phyloP scores from a whole-genome alignment of 1,284 basidiomycete genomes.

The Athelia sp. region DNA sequence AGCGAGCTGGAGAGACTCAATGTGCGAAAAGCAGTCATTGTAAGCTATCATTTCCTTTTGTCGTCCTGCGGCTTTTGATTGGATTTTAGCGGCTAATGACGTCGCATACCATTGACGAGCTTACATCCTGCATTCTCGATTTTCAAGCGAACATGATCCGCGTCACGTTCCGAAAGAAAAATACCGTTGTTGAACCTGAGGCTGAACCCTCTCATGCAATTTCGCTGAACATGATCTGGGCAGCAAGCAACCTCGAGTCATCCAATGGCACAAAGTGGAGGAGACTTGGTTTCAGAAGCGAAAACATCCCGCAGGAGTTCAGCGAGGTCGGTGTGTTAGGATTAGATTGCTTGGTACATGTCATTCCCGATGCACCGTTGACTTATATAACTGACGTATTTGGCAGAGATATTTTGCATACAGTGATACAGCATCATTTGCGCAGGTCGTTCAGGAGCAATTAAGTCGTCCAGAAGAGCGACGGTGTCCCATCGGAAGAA shows the following conservation, averaged over 20 bases:
- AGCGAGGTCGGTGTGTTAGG: slow-evolving; percentile 81
- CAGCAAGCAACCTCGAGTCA: slow-evolving; percentile 47
- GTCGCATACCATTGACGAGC: slow-evolving; percentile 79
- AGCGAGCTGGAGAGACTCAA: slow-evolving; percentile 75
- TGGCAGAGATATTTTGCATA: slow-evolving; percentile 63
- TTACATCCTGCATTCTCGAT: slow-evolving; percentile 83
- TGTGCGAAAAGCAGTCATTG: slow-evolving; percentile 80
- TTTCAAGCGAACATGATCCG: slow-evolving; percentile 89
- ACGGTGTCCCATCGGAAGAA: slow-evolving; percentile 83
- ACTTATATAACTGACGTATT: slow-evolving; percentile 4
- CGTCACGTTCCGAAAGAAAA: slow-evolving; percentile 78
- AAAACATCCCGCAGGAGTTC: slow-evolving; percentile 81
- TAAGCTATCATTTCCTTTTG: slow-evolving; percentile 32
- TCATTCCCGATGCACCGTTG: neutral
- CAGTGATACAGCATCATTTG: slow-evolving; percentile 75
- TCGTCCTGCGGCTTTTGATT: neutral
- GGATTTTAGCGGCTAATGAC: slow-evolving; percentile 75
- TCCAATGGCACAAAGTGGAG: slow-evolving; percentile 66
- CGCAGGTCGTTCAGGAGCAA: slow-evolving; percentile 86
- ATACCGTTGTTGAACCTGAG: slow-evolving; percentile 69
- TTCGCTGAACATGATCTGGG: slow-evolving; percentile 73
- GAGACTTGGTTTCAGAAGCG: slow-evolving; percentile 74
- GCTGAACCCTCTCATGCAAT: slow-evolving; percentile 56
- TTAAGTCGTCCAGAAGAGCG: slow-evolving; percentile 72
- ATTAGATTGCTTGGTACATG: slow-evolving; percentile 75